Percentiles rank a stretch among this genome's conserved stretches.
These are phyloP conservation scores for Cenchrus fungigraminus DNA, from an alignment of 176 grass and related monocot species.

Conservation along the genomic window DNA sequence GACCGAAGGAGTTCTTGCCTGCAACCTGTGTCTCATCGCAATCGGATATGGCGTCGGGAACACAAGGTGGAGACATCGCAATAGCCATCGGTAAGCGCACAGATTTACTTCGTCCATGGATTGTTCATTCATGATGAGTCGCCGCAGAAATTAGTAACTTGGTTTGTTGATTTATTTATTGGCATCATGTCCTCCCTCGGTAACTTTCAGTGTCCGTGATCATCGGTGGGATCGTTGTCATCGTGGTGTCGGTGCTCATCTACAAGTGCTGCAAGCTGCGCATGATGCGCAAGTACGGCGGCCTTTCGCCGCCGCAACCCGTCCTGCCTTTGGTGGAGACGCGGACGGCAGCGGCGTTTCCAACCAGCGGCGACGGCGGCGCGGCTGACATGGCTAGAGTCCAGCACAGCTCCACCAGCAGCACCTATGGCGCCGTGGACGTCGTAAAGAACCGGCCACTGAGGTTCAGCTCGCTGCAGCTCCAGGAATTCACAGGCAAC, in stretches of 20 bases:
- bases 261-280: conserved; percentile 42
- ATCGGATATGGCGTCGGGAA: background rate
- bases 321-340: background rate
- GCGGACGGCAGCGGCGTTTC: no score
- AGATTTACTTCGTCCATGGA: background rate
- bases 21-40: no score
- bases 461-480: conserved; percentile 25
- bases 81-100: background rate
- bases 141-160: no score
- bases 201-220: conserved; percentile 28
- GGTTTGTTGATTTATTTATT: no score
- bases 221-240: background rate
- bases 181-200: background rate
- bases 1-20: no score
- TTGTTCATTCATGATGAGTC: background rate
- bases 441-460: conserved; percentile 34
- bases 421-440: background rate
- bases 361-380: no score
- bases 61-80: background rate
- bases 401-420: background rate
- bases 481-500: conserved; percentile 4
- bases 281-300: background rate
- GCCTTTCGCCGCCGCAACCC: background rate
- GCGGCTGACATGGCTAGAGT: no score
- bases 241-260: conserved; percentile 20